Percentiles rank a stretch among this genome's conserved stretches.
Evolutionary conservation across 371 early-diverging fungal species (phyloP).

Genomic region (Haplosporangium sp.): DNA sequence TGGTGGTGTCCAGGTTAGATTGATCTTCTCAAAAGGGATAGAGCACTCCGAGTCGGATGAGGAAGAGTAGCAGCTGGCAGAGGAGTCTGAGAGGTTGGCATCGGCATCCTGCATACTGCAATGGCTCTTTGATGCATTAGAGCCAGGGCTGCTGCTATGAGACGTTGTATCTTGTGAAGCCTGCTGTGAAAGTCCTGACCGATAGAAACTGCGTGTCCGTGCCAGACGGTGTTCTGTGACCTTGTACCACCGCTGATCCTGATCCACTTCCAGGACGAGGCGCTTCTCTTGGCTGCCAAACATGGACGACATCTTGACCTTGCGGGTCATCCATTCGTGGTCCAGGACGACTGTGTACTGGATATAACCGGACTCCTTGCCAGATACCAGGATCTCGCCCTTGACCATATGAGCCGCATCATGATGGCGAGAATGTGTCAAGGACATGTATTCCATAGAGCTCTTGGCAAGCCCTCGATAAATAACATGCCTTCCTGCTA

Average conservation of each 20-base stretch:
- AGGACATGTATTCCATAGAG: slow-evolving; percentile 52
- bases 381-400: slow-evolving; percentile 41
- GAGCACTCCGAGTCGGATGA: slow-evolving; percentile 48
- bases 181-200: slow-evolving; percentile 24
- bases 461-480: slow-evolving; percentile 39
- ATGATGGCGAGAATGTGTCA: slow-evolving; percentile 33
- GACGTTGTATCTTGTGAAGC: not conserved
- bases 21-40: slow-evolving; percentile 47
- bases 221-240: slow-evolving; percentile 40
- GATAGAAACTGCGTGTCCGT: slow-evolving; percentile 39
- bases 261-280: slow-evolving; percentile 38
- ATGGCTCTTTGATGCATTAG: slow-evolving; percentile 6
- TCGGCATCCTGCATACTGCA: slow-evolving; percentile 46
- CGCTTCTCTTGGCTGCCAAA: slow-evolving; percentile 35
- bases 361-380: slow-evolving; percentile 36
- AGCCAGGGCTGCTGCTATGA: slow-evolving; percentile 8
- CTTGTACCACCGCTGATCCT: slow-evolving; percentile 47
- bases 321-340: slow-evolving; percentile 45
- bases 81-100: slow-evolving; percentile 37
- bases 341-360: slow-evolving; percentile 46
- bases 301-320: slow-evolving; percentile 40
- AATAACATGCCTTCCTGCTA: slow-evolving; percentile 42
- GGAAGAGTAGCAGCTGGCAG: slow-evolving; percentile 43
- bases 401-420: slow-evolving; percentile 45
- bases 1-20: slow-evolving; percentile 44